Evolutionary conservation across 306 rosid species (phyloP), one percentile per base, ranked within the genome.

Genomic region (Pueraria montana): DNA sequence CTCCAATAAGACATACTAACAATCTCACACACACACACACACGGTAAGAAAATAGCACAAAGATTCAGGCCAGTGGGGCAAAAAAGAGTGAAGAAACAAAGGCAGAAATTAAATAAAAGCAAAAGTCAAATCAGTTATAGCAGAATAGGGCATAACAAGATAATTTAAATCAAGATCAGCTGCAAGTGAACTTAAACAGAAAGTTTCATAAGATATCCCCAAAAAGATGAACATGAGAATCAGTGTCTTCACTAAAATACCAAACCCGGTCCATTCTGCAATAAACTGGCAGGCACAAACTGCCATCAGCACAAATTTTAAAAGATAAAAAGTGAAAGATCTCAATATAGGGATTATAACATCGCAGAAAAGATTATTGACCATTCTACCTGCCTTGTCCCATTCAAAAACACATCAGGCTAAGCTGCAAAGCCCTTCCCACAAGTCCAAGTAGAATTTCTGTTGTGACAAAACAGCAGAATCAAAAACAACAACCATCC

Each of bases 401-500:
- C 80, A 81, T 84, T 86, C 87, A 77, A 71, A 79, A 64, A 80
- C 50, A 84, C 61, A 77, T 65, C 85, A 87, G 84, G 79, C 72
- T 65, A 78, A 80, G 87, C 87, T 78, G 84, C 80, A 72, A 80
- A 53, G 85, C 87, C 83, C 85, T 79, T 70, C 79, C 86, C 87
- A 38, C 58, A 70, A 50, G 84, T 84, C 90, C 83, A 84, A 76
- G 86, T 66, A 46, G 88, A 73, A 73, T 45, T 81, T 89, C 96
- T 92, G 91, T 88, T 76, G 71, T 65, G 87, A 84, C 82, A 80
- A 86, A 89, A 82, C 73, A 88, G 80, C 80, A 76, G 65, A 84
- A 83, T 69, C 86, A 92, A 87, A 79, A 84, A 87, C 43, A 81
- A 83, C 81, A 80, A 83, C 85, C 84, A 85, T 69, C 86, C 88